phyloP scores from a whole-genome alignment of 2,329 filamentous ascomycete genomes.

The Diaporthe batatas region DNA sequence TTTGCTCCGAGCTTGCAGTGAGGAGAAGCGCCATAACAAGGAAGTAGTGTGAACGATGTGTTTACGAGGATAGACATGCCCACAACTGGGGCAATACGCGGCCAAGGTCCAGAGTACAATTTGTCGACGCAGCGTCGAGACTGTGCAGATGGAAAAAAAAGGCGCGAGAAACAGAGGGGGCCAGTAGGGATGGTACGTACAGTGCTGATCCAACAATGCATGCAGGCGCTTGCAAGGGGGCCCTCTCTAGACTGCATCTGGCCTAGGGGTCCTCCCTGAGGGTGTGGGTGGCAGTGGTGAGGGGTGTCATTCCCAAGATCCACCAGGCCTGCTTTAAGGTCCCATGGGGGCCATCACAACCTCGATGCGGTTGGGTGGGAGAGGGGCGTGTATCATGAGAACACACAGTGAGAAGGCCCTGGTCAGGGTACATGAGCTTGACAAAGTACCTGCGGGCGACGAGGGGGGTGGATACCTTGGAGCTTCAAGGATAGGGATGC shows the following conservation, averaged over 20 bases:
- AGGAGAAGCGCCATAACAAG: conserved; percentile 43
- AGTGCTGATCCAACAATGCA: conserved; percentile 37
- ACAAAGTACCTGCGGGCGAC: conserved; percentile 28
- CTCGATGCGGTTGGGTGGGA: conserved; percentile 36
- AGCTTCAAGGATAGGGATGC: conserved; percentile 41
- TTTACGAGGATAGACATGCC: conserved; percentile 43
- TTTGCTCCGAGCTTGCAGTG: conserved; percentile 41
- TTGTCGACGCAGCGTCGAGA: conserved; percentile 41
- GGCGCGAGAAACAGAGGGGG: conserved; percentile 40
- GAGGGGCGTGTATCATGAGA: conserved; percentile 34
- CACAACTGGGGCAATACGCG: conserved; percentile 43
- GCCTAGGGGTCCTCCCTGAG: conserved; percentile 37
- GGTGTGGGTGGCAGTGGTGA: conserved; percentile 31
- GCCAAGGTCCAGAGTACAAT: conserved; percentile 41
- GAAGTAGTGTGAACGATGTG: conserved; percentile 43
- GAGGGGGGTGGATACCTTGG: conserved; percentile 37
- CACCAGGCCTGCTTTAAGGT: conserved; percentile 38
- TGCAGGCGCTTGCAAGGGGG: conserved; percentile 37
- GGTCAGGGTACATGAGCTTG: conserved; percentile 37
- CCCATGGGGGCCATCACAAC: conserved; percentile 35
- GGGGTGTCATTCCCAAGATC: conserved; percentile 38
- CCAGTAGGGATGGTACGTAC: conserved; percentile 42
- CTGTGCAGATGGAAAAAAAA: conserved; percentile 41
- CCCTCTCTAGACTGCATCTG: conserved; percentile 32
- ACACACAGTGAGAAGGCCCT: conserved; percentile 26